Evolutionary conservation across 2,329 filamentous ascomycete species (phyloP).

Genomic region (Alternaria brassicicola): DNA sequence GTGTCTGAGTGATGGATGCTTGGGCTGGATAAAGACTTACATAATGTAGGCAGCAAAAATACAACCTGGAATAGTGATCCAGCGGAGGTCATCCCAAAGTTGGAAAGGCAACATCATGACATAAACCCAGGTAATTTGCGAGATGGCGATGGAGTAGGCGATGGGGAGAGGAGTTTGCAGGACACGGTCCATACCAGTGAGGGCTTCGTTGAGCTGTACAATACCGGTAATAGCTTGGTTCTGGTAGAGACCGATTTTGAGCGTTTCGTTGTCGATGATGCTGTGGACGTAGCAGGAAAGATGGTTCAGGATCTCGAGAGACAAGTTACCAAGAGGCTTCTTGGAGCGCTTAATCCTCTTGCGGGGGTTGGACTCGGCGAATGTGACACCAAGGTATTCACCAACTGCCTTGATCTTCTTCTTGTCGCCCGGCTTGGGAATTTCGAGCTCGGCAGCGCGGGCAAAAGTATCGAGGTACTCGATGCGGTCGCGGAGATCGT

Average conservation of each 20-base stretch:
- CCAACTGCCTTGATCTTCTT: conserved; percentile 65
- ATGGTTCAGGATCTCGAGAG: conserved; percentile 79
- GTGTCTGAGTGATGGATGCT: neutral
- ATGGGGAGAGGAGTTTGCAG: conserved; percentile 82
- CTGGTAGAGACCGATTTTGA: conserved; percentile 65
- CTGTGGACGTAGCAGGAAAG: conserved; percentile 70
- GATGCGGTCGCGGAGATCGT: conserved; percentile 72
- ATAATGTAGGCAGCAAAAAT: conserved; percentile 80
- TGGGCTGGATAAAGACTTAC: neutral
- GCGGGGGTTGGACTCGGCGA: conserved; percentile 78
- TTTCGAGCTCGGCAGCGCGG: conserved; percentile 58
- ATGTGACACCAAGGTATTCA: conserved; percentile 76
- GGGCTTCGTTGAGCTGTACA: conserved; percentile 70
- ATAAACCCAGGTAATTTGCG: conserved; percentile 86
- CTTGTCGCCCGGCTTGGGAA: conserved; percentile 40
- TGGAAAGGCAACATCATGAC: conserved; percentile 83
- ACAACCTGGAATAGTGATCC: conserved; percentile 80
- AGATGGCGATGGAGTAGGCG: conserved; percentile 83
- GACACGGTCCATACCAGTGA: conserved; percentile 76
- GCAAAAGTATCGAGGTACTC: conserved; percentile 78
- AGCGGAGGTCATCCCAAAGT: conserved; percentile 66
- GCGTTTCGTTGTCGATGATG: conserved; percentile 61
- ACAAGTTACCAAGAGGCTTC: conserved; percentile 79
- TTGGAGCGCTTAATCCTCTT: conserved; percentile 76
- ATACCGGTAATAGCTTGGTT: conserved; percentile 65